Base-by-base conservation (phyloP, 306 rosid genomes). In the Cicer judaicum region DNA sequence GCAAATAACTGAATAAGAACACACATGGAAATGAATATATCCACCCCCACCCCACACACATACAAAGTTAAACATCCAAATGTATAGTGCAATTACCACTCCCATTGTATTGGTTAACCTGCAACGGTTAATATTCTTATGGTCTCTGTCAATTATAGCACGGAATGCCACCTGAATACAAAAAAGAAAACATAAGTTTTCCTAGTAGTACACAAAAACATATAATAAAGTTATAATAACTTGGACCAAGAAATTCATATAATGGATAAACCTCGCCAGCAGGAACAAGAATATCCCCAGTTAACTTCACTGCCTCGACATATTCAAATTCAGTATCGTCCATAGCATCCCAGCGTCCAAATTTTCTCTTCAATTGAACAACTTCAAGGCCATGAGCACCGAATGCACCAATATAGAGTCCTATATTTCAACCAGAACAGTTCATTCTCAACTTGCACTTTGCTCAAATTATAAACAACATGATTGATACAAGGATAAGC, bases 301-400 rank as follows among this genome's bases (percentile, higher is more conserved):
- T 94, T 78, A 94, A 85, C 82, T 91, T 94, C 80, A 94, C 97
- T 49, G 97, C 97, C 82, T 94, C 98, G 18, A 94, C 96, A 81
- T 94, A 94, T 84, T 94, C 97, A 15, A 88, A 91, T 80, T 90
- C 94, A 73, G 87, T 1, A 66, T 91, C 90, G 52, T 79, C 90
- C 19, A 44, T 70, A 72, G 77, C 87, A 79, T 86, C 88, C 98
- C 97, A 93, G 61, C 88, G 92, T 70, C 96, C 98, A 76, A 84
- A 89, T 81, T 86, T 93, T 65, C 92, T 88, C 88, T 85, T 82
- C 77, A 91, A 83, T 61, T 91, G 97, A 81, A 91, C 96, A 47
- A 93, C 84, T 82, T 91, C 97, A 63, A 86, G 83, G 79, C 96
- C 98, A 64, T 88, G 88, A 47, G 98, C 96, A 69, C 94, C 97